Conservation (phyloP, 2,329 filamentous ascomycete genomes). For the Aspergillus japonicus region DNA sequence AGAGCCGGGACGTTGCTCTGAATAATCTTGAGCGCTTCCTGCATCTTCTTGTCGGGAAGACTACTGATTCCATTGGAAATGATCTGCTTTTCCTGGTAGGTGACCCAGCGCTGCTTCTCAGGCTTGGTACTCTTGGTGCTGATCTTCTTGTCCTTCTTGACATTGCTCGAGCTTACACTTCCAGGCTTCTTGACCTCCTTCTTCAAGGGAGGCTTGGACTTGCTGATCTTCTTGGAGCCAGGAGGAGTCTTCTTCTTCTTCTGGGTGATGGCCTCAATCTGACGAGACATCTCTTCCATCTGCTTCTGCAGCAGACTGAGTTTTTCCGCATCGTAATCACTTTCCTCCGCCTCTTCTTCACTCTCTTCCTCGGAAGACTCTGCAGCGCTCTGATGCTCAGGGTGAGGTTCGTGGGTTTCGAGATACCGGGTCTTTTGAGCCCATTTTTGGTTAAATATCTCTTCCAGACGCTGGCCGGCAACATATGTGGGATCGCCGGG, state of each 20-base stretch:
- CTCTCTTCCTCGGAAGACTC: conserved; percentile 66
- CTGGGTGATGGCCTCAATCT: conserved; percentile 55
- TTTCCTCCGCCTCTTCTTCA: conserved; percentile 70
- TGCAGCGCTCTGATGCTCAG: conserved; percentile 62
- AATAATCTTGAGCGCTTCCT: conserved; percentile 83
- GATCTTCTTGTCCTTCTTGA: conserved; percentile 41
- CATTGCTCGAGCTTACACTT: neutral
- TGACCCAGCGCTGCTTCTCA: conserved; percentile 64
- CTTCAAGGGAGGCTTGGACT: conserved; percentile 19
- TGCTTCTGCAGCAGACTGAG: conserved; percentile 67
- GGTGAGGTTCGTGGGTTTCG: conserved; percentile 67
- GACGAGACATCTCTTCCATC: conserved; percentile 71
- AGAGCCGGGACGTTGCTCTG: conserved; percentile 76
- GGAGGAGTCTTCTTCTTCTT: conserved; percentile 62
- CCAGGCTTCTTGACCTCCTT: conserved; percentile 40
- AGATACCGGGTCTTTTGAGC: conserved; percentile 78
- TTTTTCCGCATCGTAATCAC: conserved; percentile 62
- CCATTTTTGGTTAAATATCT: conserved; percentile 74
- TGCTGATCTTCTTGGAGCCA: conserved; percentile 50
- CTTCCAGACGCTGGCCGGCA: conserved; percentile 70
- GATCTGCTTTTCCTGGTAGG: conserved; percentile 80
- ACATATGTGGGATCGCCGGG: conserved; percentile 70
- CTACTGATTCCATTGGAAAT: conserved; percentile 83
- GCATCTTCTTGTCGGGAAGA: conserved; percentile 74
- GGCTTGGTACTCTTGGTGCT: conserved; percentile 44